Base-by-base conservation (phyloP, 805 yeast genomes). In the Wickerhamomyces bisporus region DNA sequence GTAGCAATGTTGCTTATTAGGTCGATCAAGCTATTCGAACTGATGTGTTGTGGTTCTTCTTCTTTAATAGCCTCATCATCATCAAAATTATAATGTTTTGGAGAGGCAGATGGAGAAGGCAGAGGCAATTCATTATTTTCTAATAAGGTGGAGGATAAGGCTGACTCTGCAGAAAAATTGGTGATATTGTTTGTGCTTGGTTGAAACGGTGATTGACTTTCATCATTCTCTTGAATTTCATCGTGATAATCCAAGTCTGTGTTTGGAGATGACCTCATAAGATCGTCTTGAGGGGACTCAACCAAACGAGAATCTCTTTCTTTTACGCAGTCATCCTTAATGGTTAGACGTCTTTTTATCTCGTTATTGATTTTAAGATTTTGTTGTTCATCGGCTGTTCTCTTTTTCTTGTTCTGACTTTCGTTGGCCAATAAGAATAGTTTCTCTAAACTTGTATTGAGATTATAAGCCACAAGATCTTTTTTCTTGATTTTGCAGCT, bases 51-150 rank as follows among this genome's bases (percentile, higher is more conserved):
- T 11, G 30, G 20, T 26, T 34, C 36, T 16, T 38, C 33, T 40
- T 39, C 40, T 15, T 34, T 17, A 3, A 17, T 35, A 12, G 26
- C 42, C n/a, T 40, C 43, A 3, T 38, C 41, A 13, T 41, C 57
- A 18, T 50, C 56, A 9, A 47, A 34, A 5, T 24, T 36, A 2
- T 58, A 49, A 36, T 67, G 78, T 4, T 63, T 64, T 1, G 81
- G 81, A 2, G 79, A 75, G 1, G 82, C 82, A 47, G 80, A 75
- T 0, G 86, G 86, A 9, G 84, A 79, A 1, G 86, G 86, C 16
- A 79, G 62, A 0, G 85, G 84, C n/a, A 75, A 58, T 41, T 71
- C 79, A 24, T 37, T 35, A 21, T 26, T 32, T 15, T 42, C 40
- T 15, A 33, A 13, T 4, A 12, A 11, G 23, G 25, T 23, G 11